Conservation (phyloP, 371 early-diverging fungal species). For the Mortierella sp. region DNA sequence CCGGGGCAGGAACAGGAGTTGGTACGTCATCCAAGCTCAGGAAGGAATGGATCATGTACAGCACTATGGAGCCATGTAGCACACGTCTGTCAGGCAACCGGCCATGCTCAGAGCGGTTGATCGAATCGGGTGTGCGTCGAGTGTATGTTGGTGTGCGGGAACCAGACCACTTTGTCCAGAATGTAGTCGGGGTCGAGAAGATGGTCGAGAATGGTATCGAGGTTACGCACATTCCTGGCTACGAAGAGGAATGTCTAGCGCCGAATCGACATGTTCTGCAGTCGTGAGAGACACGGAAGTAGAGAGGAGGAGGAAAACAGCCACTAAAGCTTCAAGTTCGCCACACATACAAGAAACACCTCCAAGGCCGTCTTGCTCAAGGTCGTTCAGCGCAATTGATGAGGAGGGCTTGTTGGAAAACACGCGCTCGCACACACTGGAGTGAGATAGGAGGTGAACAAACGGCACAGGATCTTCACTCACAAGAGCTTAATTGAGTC, state of each 20-base stretch:
- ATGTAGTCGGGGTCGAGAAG: conserved; percentile 72
- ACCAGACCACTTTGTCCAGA: conserved; percentile 83
- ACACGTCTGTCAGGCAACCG: conserved; percentile 79
- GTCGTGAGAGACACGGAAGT: not conserved
- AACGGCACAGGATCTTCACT: too few relatives aligned
- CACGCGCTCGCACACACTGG: too few relatives aligned
- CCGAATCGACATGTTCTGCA: conserved; percentile 76
- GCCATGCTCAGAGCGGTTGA: conserved; percentile 74
- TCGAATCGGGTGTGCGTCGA: conserved; percentile 74
- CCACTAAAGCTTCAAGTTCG: too few relatives aligned
- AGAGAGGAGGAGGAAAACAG: too few relatives aligned
- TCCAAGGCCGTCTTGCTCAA: too few relatives aligned
- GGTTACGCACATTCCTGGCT: conserved; percentile 72
- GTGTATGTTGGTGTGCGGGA: conserved; percentile 92
- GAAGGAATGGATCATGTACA: conserved; percentile 73
- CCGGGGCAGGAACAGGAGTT: not conserved
- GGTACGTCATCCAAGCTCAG: not conserved
- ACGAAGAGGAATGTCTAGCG: conserved; percentile 76
- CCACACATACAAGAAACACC: too few relatives aligned
- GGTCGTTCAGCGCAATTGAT: too few relatives aligned
- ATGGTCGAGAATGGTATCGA: conserved; percentile 71
- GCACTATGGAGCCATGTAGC: conserved; percentile 94
- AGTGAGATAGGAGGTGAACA: too few relatives aligned
- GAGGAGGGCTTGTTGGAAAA: too few relatives aligned
- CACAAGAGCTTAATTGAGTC: too few relatives aligned